phyloP scores from a whole-genome alignment of 768 basidiomycete genomes.

The Leccinum variicolor region DNA sequence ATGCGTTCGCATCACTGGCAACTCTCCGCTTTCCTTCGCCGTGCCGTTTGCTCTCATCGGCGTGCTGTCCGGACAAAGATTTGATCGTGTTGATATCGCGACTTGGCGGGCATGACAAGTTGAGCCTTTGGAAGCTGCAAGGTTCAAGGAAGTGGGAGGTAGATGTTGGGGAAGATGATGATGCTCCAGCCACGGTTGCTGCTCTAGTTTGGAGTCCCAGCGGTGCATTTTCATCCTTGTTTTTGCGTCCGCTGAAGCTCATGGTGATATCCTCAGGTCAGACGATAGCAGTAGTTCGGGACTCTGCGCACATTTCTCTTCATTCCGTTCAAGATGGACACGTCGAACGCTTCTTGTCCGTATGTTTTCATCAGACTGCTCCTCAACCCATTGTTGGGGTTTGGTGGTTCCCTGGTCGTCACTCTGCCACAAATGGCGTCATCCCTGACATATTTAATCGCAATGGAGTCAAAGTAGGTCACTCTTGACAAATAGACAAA shows the following conservation, averaged over 20 bases:
- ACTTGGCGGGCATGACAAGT: slow-evolving; percentile 61
- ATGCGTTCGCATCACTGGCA: slow-evolving; percentile 54
- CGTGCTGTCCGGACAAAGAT: slow-evolving; percentile 87
- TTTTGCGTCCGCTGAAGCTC: neutral
- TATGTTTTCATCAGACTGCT: slow-evolving; percentile 23
- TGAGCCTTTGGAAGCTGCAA: slow-evolving; percentile 79
- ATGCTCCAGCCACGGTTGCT: slow-evolving; percentile 46
- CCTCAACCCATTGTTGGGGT: slow-evolving; percentile 43
- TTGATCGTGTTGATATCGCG: slow-evolving; percentile 65
- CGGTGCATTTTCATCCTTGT: slow-evolving; percentile 41
- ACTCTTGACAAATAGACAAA: slow-evolving; percentile 1
- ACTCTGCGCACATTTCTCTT: slow-evolving; percentile 64
- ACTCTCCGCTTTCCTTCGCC: slow-evolving; percentile 53
- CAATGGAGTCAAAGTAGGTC: slow-evolving; percentile 57
- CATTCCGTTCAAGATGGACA: slow-evolving; percentile 80
- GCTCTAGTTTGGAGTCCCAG: slow-evolving; percentile 81
- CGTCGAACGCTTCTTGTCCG: slow-evolving; percentile 45
- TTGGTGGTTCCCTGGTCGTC: slow-evolving; percentile 71
- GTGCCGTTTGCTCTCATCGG: slow-evolving; percentile 54
- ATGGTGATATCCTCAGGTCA: slow-evolving; percentile 43
- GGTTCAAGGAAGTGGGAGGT: slow-evolving; percentile 83
- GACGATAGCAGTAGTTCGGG: slow-evolving; percentile 66
- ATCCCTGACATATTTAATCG: slow-evolving; percentile 79
- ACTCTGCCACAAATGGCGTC: slow-evolving; percentile 33
- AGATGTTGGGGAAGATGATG: slow-evolving; percentile 50